Conservation (phyloP, 805 yeast species). For the Wickerhamiella slavikovae region DNA sequence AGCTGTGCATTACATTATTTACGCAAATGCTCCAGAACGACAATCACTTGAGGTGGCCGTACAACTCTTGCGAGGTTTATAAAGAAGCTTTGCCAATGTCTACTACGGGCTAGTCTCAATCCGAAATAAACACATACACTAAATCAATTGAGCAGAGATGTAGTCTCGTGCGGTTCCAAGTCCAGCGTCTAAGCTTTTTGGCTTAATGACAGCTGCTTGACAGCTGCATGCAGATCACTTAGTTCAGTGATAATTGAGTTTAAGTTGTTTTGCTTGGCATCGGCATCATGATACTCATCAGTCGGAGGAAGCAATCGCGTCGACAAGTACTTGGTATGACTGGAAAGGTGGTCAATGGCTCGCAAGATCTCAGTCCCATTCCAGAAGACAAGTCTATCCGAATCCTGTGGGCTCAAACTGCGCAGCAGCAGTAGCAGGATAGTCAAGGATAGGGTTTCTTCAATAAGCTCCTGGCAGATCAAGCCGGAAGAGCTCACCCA, state of each 20-base stretch:
- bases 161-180: too few species aligned
- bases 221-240: constrained; percentile 16
- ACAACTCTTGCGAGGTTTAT: too few species aligned
- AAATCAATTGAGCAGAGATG: too few species aligned
- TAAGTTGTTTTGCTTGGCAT: constrained; percentile 29
- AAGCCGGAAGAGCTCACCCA: constrained; percentile 43
- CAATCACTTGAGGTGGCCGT: too few species aligned
- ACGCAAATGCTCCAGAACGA: too few species aligned
- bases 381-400: constrained; percentile 1
- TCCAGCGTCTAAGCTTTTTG: too few species aligned
- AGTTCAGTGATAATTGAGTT: constrained; percentile 42
- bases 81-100: too few species aligned
- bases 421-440: constrained; percentile 38
- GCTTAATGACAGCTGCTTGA: neutral
- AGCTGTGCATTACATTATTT: too few species aligned
- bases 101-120: too few species aligned
- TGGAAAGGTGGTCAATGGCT: constrained; percentile 48
- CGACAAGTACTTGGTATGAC: constrained; percentile 70
- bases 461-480: constrained; percentile 28
- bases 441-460: constrained; percentile 50
- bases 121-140: too few species aligned
- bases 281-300: constrained; percentile 5
- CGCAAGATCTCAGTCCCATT: constrained; percentile 37
- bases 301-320: constrained; percentile 35
- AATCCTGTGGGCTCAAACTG: constrained; percentile 21